Conservation (phyloP, 78 protist genomes). For the Tieghemostelium lacteum region DNA sequence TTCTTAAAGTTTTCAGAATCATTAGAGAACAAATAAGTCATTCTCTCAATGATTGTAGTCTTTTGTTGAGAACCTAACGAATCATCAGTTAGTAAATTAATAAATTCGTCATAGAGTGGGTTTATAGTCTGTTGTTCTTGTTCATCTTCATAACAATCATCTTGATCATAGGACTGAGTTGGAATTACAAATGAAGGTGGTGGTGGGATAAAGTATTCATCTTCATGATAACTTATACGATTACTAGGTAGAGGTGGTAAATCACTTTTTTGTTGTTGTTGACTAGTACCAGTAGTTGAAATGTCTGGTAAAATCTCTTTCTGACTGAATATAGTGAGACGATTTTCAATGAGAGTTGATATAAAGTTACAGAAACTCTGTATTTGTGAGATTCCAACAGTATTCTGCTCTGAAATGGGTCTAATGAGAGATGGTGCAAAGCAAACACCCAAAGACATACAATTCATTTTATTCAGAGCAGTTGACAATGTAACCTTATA, state of each 20-base stretch:
- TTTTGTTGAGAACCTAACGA: slow-evolving; percentile 8
- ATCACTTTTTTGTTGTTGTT: too few relatives aligned
- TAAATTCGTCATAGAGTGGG: slow-evolving; percentile 59
- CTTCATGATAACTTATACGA: not conserved
- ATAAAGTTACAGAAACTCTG: slow-evolving; percentile 45
- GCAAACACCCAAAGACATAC: slow-evolving; percentile 67
- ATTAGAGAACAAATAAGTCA: slow-evolving; percentile 28
- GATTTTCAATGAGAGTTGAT: slow-evolving; percentile 48
- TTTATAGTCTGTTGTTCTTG: not conserved
- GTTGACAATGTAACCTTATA: slow-evolving; percentile 18
- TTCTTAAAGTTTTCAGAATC: slow-evolving; percentile 55
- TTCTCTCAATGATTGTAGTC: slow-evolving; percentile 8
- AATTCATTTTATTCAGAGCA: slow-evolving; percentile 50
- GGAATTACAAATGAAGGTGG: not conserved
- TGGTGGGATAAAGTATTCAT: not conserved
- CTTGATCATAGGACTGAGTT: not conserved
- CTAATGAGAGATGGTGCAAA: slow-evolving; percentile 57
- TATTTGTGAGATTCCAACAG: slow-evolving; percentile 24
- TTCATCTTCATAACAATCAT: not conserved
- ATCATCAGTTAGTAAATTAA: slow-evolving; percentile 38
- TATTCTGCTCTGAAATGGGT: slow-evolving; percentile 4
- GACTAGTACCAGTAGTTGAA: not conserved
- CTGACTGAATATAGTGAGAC: not conserved
- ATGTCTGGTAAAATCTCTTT: not conserved
- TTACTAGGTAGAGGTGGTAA: not conserved